Conservation (phyloP, 2,329 filamentous ascomycete species). For the Colletotrichum tabaci region DNA sequence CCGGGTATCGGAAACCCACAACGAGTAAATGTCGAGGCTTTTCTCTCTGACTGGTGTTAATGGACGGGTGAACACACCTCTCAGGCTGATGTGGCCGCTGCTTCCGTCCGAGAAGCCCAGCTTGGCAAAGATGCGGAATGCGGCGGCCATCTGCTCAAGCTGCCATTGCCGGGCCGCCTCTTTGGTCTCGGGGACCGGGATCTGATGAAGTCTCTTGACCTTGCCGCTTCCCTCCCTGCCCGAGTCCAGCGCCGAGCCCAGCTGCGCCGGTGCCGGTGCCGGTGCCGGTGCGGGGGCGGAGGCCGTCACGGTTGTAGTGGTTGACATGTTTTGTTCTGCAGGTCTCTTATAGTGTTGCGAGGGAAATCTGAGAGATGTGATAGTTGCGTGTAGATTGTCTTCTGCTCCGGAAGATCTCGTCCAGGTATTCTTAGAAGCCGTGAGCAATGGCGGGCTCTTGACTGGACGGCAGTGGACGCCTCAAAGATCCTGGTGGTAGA, state of each 20-base stretch:
- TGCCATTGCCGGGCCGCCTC: constrained; percentile 53
- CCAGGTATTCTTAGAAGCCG: background rate
- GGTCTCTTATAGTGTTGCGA: background rate
- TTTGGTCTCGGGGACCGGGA: constrained; percentile 31
- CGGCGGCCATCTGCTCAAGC: constrained; percentile 60
- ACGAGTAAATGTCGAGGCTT: too few relatives aligned
- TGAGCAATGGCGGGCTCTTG: too few relatives aligned
- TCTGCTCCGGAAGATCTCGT: background rate
- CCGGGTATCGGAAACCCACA: too few relatives aligned
- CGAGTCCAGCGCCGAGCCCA: constrained; percentile 35
- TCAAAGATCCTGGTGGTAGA: background rate
- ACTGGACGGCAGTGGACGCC: background rate
- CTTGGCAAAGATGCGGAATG: constrained; percentile 64
- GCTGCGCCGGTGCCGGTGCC: constrained; percentile 18
- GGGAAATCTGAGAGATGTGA: too few relatives aligned
- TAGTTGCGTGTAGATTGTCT: background rate
- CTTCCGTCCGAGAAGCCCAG: constrained; percentile 62
- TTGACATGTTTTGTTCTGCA: constrained; percentile 22
- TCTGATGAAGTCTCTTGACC: constrained; percentile 40
- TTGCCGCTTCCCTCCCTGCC: constrained; percentile 18
- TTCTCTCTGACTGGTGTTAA: background rate
- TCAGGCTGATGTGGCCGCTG: constrained; percentile 62
- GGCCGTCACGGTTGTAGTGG: constrained; percentile 15
- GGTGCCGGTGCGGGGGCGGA: constrained; percentile 23
- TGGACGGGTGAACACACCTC: constrained; percentile 33